These are phyloP conservation scores for Barnettozyma wickerhamii DNA, from an alignment of 805 yeast genomes.

Conservation along the genomic window DNA sequence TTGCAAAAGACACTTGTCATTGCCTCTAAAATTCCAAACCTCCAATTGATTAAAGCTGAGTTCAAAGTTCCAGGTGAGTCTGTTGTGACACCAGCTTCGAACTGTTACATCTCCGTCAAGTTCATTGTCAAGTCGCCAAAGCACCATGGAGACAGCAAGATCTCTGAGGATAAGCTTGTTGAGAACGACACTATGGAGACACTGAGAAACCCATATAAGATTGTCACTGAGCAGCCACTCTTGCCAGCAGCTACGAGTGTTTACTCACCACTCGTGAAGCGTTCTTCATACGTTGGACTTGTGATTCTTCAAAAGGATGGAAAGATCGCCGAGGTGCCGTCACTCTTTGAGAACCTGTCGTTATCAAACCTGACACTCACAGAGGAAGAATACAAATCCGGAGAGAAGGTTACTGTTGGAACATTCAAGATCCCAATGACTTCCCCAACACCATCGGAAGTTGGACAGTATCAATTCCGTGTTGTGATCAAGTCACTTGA, in stretches of 20 bases:
- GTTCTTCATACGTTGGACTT: conserved; percentile 60
- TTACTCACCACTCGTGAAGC: conserved; percentile 58
- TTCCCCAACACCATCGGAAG: conserved; percentile 71
- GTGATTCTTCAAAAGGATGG: conserved; percentile 72
- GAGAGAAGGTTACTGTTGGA: conserved; percentile 42
- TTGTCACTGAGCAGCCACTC: conserved; percentile 63
- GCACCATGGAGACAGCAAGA: conserved; percentile 41
- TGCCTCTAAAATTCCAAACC: conserved; percentile 62
- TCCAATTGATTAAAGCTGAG: conserved; percentile 63
- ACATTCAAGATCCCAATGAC: conserved; percentile 73
- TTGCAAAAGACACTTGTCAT: conserved; percentile 46
- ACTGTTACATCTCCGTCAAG: conserved; percentile 71
- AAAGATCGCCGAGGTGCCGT: conserved; percentile 70
- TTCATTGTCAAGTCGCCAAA: conserved; percentile 70
- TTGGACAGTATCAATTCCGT: conserved; percentile 66
- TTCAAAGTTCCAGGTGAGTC: conserved; percentile 87
- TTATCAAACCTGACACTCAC: conserved; percentile 50
- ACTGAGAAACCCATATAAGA: conserved; percentile 65
- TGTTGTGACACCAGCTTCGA: conserved; percentile 64
- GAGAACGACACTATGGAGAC: conserved; percentile 64
- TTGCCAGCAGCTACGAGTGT: conserved; percentile 71
- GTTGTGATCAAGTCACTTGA: conserved; percentile 65
- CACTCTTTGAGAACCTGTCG: conserved; percentile 45
- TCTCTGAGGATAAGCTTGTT: conserved; percentile 31
- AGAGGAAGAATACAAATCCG: conserved; percentile 41